Evolutionary conservation across 176 grass and related monocot genomes (phyloP).

Genomic region (Leersia perrieri): DNA sequence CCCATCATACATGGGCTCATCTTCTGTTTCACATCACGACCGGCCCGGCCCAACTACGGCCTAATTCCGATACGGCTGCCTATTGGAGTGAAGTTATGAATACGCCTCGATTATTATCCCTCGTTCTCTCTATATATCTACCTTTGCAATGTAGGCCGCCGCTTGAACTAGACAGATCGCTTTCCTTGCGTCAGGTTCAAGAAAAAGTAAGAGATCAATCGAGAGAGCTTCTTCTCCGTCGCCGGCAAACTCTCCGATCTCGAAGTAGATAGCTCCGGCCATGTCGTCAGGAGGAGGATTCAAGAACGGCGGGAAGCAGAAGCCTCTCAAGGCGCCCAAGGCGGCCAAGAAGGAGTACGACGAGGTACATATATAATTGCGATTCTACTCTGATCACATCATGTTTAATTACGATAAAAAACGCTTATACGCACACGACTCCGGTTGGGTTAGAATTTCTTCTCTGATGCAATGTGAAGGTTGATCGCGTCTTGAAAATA

Average conservation of each 20-base stretch:
- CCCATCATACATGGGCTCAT: not conserved
- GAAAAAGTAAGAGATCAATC: not conserved
- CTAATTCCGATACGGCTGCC: not conserved
- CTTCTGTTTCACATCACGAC: not conserved
- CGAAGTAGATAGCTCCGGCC: not conserved
- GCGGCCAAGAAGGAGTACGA: slow-evolving; percentile 33
- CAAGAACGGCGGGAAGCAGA: slow-evolving; percentile 46
- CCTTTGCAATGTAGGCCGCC: too few relatives aligned
- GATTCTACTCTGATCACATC: too few relatives aligned
- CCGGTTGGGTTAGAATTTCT: too few relatives aligned
- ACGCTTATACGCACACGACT: too few relatives aligned
- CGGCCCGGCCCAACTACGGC: not conserved
- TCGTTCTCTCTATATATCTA: too few relatives aligned
- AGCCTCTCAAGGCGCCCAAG: slow-evolving; percentile 49
- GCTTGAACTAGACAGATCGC: not conserved
- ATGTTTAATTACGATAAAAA: too few relatives aligned
- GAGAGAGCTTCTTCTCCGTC: not conserved
- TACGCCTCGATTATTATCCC: too few relatives aligned
- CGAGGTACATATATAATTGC: slow-evolving; percentile 15
- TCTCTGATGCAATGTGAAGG: too few relatives aligned
- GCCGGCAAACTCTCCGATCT: too few relatives aligned
- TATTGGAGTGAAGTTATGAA: too few relatives aligned
- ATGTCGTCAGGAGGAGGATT: not conserved
- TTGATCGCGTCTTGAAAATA: not conserved
- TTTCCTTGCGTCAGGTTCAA: not conserved